These are phyloP conservation scores for Iris pallida DNA, from an alignment of 116 monocot species.

Conservation along the genomic window DNA sequence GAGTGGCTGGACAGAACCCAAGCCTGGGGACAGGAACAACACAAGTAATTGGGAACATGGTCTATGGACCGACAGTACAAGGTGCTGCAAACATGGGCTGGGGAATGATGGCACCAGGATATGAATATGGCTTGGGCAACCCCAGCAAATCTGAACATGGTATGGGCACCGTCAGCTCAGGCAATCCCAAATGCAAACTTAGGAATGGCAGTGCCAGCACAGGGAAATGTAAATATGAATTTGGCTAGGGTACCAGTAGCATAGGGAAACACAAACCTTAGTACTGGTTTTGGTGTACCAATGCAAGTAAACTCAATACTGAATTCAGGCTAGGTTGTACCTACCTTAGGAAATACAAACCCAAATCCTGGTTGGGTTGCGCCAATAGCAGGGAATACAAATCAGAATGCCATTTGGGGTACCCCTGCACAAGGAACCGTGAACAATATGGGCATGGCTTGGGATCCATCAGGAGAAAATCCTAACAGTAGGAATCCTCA, in stretches of 20 bases:
- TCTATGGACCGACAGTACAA: constrained; percentile 14
- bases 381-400: constrained; percentile 9
- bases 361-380: constrained; percentile 14
- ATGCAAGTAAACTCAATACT: constrained; percentile 27
- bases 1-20: constrained; percentile 5
- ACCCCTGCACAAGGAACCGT: constrained; percentile 23
- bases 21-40: constrained; percentile 6
- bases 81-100: constrained; percentile 22
- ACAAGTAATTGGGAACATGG: constrained; percentile 14
- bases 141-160: constrained; percentile 17
- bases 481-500: constrained; percentile 20
- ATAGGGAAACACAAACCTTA: constrained; percentile 8
- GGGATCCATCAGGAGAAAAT: constrained; percentile 27
- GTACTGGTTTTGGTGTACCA: constrained; percentile 22
- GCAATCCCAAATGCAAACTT: constrained; percentile 18
- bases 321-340: constrained; percentile 34
- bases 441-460: constrained; percentile 12
- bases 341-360: constrained; percentile 18
- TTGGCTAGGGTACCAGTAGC: constrained; percentile 23
- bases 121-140: constrained; percentile 33
- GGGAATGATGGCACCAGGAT: constrained; percentile 22
- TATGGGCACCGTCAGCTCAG: constrained; percentile 29
- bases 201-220: constrained; percentile 16
- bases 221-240: constrained; percentile 4
- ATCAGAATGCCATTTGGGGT: constrained; percentile 20